A percentile compares a stretch with the other conserved stretches of the same genome.
Conservation (phyloP, 495 filamentous ascomycete genomes). For the Xylaria bambusicola region DNA sequence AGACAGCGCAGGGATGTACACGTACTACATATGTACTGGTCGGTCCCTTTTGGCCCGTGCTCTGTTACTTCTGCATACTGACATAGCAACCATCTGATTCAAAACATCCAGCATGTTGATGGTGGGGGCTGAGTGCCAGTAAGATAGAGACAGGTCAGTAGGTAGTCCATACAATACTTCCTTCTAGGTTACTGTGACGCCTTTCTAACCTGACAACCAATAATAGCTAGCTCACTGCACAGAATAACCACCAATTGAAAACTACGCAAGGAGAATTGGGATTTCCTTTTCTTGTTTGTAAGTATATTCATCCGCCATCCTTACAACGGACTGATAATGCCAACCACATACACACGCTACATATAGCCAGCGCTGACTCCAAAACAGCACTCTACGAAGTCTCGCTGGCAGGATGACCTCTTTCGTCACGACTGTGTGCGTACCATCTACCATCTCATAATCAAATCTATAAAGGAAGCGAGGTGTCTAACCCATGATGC, state of each 20-base stretch:
- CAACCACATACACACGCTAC: conserved; percentile 23
- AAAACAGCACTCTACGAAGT: conserved; percentile 19
- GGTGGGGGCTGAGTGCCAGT: too few relatives aligned
- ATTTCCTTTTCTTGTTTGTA: too few relatives aligned
- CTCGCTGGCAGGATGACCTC: conserved; percentile 46
- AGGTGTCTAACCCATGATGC: conserved; percentile 5
- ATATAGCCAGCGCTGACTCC: conserved; percentile 24
- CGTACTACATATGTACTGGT: too few relatives aligned
- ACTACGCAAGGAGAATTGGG: too few relatives aligned
- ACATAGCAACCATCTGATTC: conserved; percentile 2
- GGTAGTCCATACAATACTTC: conserved; percentile 6
- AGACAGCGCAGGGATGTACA: background rate
- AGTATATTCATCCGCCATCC: background rate
- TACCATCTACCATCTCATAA: background rate
- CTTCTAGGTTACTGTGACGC: too few relatives aligned
- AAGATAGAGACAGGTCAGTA: too few relatives aligned
- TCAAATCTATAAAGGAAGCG: background rate
- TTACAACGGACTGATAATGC: conserved; percentile 12
- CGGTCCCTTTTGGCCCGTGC: background rate
- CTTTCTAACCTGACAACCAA: too few relatives aligned
- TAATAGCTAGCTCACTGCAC: too few relatives aligned
- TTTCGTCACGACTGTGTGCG: conserved; percentile 56
- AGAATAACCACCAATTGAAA: too few relatives aligned
- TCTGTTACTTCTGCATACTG: too few relatives aligned
- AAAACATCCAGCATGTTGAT: background rate